phyloP scores from a whole-genome alignment of 495 filamentous ascomycete species.

The Tuber magnatum region DNA sequence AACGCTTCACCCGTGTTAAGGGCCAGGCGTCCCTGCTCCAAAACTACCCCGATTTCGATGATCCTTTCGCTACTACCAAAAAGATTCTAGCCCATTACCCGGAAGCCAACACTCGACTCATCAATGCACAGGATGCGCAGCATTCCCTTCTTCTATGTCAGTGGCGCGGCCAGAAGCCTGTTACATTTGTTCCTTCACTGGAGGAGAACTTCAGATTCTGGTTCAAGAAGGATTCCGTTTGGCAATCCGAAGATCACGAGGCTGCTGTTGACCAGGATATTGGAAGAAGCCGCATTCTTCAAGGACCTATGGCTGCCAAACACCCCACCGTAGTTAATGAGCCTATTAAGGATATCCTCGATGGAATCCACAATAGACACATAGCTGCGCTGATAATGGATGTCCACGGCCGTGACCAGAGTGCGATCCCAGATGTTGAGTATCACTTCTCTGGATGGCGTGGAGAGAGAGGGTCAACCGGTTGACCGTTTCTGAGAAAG shows the following conservation, averaged over 20 bases:
- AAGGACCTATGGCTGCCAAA: conserved; percentile 86
- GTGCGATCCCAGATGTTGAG: conserved; percentile 72
- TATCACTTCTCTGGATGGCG: conserved; percentile 81
- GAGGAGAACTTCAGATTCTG: conserved; percentile 96
- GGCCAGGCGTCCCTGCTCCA: conserved; percentile 71
- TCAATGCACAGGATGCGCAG: conserved; percentile 95
- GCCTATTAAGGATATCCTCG: conserved; percentile 85
- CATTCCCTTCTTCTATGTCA: conserved; percentile 92
- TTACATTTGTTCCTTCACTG: conserved; percentile 85
- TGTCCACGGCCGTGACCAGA: conserved; percentile 67
- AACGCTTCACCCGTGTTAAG: conserved; percentile 68
- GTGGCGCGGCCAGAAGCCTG: conserved; percentile 87
- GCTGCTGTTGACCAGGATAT: conserved; percentile 95
- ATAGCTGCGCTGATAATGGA: conserved; percentile 71
- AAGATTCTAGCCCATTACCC: conserved; percentile 72
- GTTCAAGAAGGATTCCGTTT: conserved; percentile 99
- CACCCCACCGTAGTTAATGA: conserved; percentile 85
- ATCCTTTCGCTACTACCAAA: conserved; percentile 69
- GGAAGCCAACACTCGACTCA: conserved; percentile 77
- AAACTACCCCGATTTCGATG: conserved; percentile 74
- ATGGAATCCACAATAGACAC: conserved; percentile 78
- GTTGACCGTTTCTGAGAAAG: conserved; percentile 65
- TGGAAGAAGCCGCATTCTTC: conserved; percentile 83
- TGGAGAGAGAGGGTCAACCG: conserved; percentile 60
- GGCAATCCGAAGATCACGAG: conserved; percentile 95